phyloP scores from a whole-genome alignment of 1,139 yeast species.

The Groenewaldozyma auringiensis region DNA sequence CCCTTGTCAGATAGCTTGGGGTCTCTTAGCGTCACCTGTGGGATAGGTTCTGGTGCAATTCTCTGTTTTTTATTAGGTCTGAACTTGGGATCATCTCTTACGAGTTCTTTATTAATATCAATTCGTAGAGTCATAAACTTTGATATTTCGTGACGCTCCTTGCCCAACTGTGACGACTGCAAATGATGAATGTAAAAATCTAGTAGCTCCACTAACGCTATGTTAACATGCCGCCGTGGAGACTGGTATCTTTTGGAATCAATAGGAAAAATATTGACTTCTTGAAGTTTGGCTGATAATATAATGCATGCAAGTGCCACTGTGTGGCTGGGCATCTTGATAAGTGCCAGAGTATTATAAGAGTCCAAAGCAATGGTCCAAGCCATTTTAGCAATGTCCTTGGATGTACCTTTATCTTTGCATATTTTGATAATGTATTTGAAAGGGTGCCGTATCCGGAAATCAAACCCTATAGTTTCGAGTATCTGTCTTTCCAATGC shows the following conservation, averaged over 20 bases:
- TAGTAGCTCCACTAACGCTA: slow-evolving; percentile 52
- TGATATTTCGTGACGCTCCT: slow-evolving; percentile 11
- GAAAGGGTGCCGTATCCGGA: slow-evolving; percentile 58
- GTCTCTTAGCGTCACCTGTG: slow-evolving; percentile 19
- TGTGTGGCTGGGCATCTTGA: slow-evolving; percentile 73
- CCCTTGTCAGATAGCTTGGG: slow-evolving; percentile 22
- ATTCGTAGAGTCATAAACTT: slow-evolving; percentile 19
- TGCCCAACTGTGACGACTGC: slow-evolving; percentile 15
- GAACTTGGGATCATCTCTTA: neutral
- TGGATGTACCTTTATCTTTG: slow-evolving; percentile 36
- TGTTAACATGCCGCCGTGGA: slow-evolving; percentile 40
- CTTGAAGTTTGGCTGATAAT: slow-evolving; percentile 39
- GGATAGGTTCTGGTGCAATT: slow-evolving; percentile 5
- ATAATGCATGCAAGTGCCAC: slow-evolving; percentile 63
- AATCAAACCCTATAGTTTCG: slow-evolving; percentile 71
- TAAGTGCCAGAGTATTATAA: slow-evolving; percentile 59
- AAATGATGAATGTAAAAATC: slow-evolving; percentile 38
- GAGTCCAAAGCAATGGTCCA: slow-evolving; percentile 76
- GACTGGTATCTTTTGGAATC: slow-evolving; percentile 20
- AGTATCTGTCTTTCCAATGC: slow-evolving; percentile 57
- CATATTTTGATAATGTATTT: slow-evolving; percentile 61
- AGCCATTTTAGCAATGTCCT: slow-evolving; percentile 36
- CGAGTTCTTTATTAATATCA: slow-evolving; percentile 18
- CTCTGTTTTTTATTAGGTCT: slow-evolving; percentile 5
- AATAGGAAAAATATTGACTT: slow-evolving; percentile 21